A percentile compares a stretch with the other conserved stretches of the same genome.
These are phyloP conservation scores for Paraphaeosphaeria sporulosa DNA, from an alignment of 2,329 filamentous ascomycete species.

Conservation along the genomic window DNA sequence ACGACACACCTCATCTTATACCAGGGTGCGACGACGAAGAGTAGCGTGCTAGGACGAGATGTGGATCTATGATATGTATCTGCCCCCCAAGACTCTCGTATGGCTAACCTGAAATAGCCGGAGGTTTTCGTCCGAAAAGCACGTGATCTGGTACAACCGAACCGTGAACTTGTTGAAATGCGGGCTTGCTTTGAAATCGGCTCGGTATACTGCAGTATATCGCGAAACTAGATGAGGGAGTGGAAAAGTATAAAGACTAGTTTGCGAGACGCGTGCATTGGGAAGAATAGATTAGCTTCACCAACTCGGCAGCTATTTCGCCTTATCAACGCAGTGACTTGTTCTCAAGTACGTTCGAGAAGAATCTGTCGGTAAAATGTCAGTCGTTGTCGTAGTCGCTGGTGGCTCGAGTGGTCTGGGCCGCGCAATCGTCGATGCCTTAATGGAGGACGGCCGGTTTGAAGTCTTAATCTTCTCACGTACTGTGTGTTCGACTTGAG, in stretches of 20 bases:
- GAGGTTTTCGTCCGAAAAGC: background rate
- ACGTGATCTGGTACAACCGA: background rate
- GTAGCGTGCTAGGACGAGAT: no score
- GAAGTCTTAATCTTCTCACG: slow-evolving; percentile 53
- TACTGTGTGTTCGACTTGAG: slow-evolving; percentile 37
- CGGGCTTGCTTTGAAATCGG: background rate
- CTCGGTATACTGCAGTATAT: background rate
- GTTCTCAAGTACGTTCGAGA: background rate
- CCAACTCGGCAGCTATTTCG: background rate
- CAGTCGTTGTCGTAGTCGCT: slow-evolving; percentile 53
- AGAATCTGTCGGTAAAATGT: slow-evolving; percentile 9
- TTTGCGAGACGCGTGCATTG: background rate
- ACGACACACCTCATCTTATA: no score
- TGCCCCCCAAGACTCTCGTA: background rate
- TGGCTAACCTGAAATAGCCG: slow-evolving; percentile 1
- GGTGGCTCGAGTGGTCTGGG: slow-evolving; percentile 58
- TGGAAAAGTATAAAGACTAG: background rate
- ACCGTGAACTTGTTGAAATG: background rate
- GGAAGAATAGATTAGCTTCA: no score
- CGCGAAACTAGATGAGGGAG: background rate
- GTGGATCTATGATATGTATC: background rate
- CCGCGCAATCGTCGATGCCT: slow-evolving; percentile 55
- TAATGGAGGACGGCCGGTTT: slow-evolving; percentile 46
- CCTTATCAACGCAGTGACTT: background rate
- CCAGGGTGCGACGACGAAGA: background rate